These are phyloP conservation scores for Coniochaeta hoffmannii DNA, from an alignment of 2,329 filamentous ascomycete species.

Conservation along the genomic window DNA sequence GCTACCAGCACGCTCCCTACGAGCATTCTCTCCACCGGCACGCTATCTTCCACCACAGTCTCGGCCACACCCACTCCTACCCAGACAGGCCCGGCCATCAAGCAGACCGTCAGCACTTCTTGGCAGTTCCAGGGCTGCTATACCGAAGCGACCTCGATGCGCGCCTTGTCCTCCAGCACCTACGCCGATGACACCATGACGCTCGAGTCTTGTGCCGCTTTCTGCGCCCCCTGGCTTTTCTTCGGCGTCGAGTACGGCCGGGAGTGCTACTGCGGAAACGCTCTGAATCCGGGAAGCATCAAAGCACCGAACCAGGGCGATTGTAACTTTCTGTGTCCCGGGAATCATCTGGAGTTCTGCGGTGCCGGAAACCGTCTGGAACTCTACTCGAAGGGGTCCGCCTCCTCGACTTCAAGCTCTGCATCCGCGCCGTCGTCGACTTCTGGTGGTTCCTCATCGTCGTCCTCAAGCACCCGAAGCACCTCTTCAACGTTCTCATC, in stretches of 20 bases:
- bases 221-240: constrained; percentile 20
- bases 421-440: not conserved
- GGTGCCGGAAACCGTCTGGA: constrained; percentile 2
- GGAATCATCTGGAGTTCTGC: not conserved
- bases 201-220: constrained; percentile 21
- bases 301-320: not conserved
- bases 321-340: constrained; percentile 1
- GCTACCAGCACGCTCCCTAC: not conserved
- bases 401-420: constrained; percentile 2
- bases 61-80: constrained; percentile 4
- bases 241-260: constrained; percentile 30
- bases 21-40: not conserved
- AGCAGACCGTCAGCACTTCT: constrained; percentile 11
- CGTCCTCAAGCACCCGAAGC: constrained; percentile 37
- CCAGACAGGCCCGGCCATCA: constrained; percentile 10
- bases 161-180: constrained; percentile 15
- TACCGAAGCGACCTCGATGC: constrained; percentile 17
- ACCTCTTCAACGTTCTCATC: constrained; percentile 29
- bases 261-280: constrained; percentile 17
- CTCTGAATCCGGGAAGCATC: constrained; percentile 4
- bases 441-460: constrained; percentile 14
- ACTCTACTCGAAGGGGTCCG: constrained; percentile 5
- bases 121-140: constrained; percentile 21
- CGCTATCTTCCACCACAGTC: constrained; percentile 3
- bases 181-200: constrained; percentile 20